Percentiles rank a stretch among this genome's conserved stretches.
Conservation (phyloP, 2,329 filamentous ascomycete genomes). For the Penicillium aurantiogriseum region DNA sequence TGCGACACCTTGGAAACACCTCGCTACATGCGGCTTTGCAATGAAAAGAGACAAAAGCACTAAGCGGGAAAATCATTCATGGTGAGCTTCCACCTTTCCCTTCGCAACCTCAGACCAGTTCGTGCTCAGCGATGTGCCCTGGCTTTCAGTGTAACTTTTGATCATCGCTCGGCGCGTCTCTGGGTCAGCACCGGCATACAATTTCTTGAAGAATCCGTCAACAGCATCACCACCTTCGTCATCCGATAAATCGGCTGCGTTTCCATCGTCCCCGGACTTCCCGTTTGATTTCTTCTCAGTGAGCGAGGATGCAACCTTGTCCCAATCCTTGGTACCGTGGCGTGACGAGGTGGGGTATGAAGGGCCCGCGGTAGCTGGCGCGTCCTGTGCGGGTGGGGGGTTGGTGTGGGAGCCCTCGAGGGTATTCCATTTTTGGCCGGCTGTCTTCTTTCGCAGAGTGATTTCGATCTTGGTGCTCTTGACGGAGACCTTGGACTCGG, state of each 20-base stretch:
- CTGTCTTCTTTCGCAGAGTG: constrained; percentile 63
- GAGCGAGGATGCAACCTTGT: constrained; percentile 64
- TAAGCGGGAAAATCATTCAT: constrained; percentile 19
- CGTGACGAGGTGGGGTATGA: constrained; percentile 85
- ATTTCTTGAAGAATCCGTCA: constrained; percentile 83
- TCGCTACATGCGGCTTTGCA: constrained; percentile 13
- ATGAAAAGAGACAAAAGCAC: constrained; percentile 2
- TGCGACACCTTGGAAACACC: background rate
- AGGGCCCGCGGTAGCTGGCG: constrained; percentile 46
- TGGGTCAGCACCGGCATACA: constrained; percentile 73
- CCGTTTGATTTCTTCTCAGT: constrained; percentile 37
- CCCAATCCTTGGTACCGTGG: constrained; percentile 86
- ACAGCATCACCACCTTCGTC: constrained; percentile 60
- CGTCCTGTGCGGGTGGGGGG: constrained; percentile 17
- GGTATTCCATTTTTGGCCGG: constrained; percentile 66
- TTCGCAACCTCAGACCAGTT: constrained; percentile 81
- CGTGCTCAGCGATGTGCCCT: constrained; percentile 87
- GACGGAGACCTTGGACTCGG: constrained; percentile 61
- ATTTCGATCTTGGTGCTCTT: constrained; percentile 80
- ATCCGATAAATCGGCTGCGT: constrained; percentile 27
- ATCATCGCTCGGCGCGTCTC: constrained; percentile 93
- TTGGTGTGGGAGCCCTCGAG: constrained; percentile 51
- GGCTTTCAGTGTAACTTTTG: constrained; percentile 94
- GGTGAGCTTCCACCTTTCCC: constrained; percentile 60
- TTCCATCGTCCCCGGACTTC: constrained; percentile 22